Conservation (phyloP, 257 asterid species). For the Lantana camara region DNA sequence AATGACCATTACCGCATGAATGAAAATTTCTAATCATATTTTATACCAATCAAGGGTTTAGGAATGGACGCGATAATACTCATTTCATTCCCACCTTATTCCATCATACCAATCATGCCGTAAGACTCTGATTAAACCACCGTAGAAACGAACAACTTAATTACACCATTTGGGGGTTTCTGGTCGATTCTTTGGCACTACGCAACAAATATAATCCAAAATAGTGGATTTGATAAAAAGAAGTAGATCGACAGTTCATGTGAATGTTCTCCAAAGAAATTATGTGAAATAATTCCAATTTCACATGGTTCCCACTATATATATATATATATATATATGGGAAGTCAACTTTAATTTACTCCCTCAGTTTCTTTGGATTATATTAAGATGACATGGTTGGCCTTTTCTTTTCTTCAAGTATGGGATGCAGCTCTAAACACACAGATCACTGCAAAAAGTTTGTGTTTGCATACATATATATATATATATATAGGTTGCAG, state of each 20-base stretch:
- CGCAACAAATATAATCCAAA: background rate
- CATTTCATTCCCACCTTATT: too few species aligned
- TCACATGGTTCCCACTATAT: background rate
- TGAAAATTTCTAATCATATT: too few species aligned
- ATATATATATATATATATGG: background rate
- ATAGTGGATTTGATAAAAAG: background rate
- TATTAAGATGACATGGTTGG: conserved; percentile 10
- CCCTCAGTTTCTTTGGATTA: background rate
- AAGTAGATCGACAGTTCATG: background rate
- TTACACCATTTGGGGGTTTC: too few species aligned
- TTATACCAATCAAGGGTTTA: too few species aligned
- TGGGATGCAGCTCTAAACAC: background rate
- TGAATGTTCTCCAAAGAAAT: background rate
- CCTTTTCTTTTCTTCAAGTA: background rate
- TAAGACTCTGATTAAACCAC: too few species aligned
- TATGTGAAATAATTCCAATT: background rate
- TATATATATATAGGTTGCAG: too few species aligned
- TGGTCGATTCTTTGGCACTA: background rate
- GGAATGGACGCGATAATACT: too few species aligned
- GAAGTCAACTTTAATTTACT: too few species aligned
- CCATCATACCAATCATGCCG: too few species aligned
- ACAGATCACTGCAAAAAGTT: conserved; percentile 15
- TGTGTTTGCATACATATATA: conserved; percentile 1
- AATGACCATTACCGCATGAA: too few species aligned
- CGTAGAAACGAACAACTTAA: too few species aligned